Evolutionary conservation across 345 rosid species (phyloP).

Genomic region (Linum trigynum): DNA sequence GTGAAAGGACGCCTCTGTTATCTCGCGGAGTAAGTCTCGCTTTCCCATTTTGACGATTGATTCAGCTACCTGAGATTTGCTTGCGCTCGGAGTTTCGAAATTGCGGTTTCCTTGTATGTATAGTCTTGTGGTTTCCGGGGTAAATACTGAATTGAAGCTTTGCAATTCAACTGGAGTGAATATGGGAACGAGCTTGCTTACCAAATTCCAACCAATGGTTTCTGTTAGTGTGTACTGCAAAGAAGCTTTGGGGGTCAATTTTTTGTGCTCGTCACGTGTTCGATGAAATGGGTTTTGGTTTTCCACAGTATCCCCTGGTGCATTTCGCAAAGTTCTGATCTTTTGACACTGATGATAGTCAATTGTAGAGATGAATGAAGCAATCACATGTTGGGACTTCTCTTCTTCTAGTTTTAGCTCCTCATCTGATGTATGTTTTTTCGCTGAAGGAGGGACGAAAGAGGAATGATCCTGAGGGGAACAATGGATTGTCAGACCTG

Average conservation of each 20-base stretch:
- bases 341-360: no score
- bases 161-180: not conserved
- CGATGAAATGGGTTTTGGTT: not conserved
- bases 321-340: not conserved
- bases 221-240: not conserved
- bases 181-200: no score
- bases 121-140: not conserved
- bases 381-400: not conserved
- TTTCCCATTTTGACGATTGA: not conserved
- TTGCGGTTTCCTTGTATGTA: not conserved
- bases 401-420: not conserved
- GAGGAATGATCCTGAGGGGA: not conserved
- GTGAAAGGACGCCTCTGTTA: not conserved
- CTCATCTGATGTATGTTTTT: not conserved
- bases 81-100: not conserved
- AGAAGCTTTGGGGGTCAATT: not conserved
- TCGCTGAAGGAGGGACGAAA: not conserved
- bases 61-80: no score
- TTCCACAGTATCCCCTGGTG: not conserved
- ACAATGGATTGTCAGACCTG: slow-evolving; percentile 26
- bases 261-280: not conserved
- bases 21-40: not conserved
- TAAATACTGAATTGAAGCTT: not conserved
- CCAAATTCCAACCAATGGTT: not conserved
- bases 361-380: not conserved